Conservation (phyloP, 441 rosid species). For the Francoa sonchifolia region DNA sequence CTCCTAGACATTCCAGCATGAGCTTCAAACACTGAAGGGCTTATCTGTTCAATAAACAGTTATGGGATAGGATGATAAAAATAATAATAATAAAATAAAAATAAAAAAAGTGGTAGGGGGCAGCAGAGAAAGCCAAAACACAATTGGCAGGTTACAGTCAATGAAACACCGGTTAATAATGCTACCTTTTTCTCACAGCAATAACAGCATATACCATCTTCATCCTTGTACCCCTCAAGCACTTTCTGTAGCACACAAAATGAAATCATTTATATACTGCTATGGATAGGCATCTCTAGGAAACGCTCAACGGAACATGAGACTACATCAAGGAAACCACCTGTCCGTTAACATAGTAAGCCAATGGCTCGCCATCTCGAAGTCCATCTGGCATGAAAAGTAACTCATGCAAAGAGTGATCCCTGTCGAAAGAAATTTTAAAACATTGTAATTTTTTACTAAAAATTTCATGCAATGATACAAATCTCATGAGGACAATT, state of each 20-base stretch:
- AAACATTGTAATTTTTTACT: too few species aligned
- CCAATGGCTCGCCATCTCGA: slow-evolving; percentile 81
- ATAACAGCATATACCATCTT: slow-evolving; percentile 69
- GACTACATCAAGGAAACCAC: slow-evolving; percentile 18
- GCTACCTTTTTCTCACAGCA: slow-evolving; percentile 76
- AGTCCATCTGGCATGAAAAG: slow-evolving; percentile 87
- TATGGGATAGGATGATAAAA: slow-evolving; percentile 1
- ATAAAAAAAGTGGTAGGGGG: slow-evolving; percentile 2
- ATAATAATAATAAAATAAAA: not conserved
- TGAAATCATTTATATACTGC: not conserved
- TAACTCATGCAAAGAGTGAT: slow-evolving; percentile 79
- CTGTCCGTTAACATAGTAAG: slow-evolving; percentile 80
- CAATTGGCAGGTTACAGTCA: not conserved
- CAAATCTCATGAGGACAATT: too few species aligned
- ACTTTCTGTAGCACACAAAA: slow-evolving; percentile 30
- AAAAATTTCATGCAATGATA: slow-evolving; percentile 3
- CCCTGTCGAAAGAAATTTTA: slow-evolving; percentile 39
- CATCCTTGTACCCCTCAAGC: slow-evolving; percentile 68
- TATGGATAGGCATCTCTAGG: not conserved
- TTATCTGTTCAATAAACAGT: slow-evolving; percentile 37
- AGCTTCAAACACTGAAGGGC: slow-evolving; percentile 97
- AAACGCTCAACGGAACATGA: not conserved
- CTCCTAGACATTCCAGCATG: slow-evolving; percentile 99
- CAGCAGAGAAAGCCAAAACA: not conserved
- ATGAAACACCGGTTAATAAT: slow-evolving; percentile 3